Percentiles rank a stretch among this genome's conserved stretches.
Conservation (phyloP, 768 basidiomycete genomes). For the Auriscalpium orientale region DNA sequence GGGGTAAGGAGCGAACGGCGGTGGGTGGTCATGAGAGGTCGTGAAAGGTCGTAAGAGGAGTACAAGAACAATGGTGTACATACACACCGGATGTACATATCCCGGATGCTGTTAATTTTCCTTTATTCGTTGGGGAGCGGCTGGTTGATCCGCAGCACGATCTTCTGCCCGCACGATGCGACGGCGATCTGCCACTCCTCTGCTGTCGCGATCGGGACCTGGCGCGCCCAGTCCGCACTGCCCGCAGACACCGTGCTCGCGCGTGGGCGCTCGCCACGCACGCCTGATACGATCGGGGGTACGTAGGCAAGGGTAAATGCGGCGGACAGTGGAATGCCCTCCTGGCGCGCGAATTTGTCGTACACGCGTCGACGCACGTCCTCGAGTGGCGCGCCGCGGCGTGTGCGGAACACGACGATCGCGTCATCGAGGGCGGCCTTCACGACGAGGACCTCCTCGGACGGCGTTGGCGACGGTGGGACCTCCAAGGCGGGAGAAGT, state of each 20-base stretch:
- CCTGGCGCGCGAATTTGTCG: slow-evolving; percentile 61
- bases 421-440: slow-evolving; percentile 58
- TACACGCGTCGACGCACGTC: slow-evolving; percentile 52
- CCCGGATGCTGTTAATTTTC: not conserved
- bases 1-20: slow-evolving; percentile 2
- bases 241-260: slow-evolving; percentile 9
- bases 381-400: slow-evolving; percentile 37
- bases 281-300: slow-evolving; percentile 30
- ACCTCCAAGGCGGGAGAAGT: slow-evolving; percentile 1
- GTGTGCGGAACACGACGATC: slow-evolving; percentile 54
- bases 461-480: slow-evolving; percentile 27
- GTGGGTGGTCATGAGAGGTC: slow-evolving; percentile 7
- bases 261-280: not conserved
- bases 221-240: slow-evolving; percentile 1
- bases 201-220: slow-evolving; percentile 1
- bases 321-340: slow-evolving; percentile 44
- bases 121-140: not conserved
- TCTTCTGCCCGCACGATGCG: slow-evolving; percentile 7
- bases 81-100: no score
- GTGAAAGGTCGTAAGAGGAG: slow-evolving; percentile 2
- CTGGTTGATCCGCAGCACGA: slow-evolving; percentile 3
- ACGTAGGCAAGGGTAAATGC: slow-evolving; percentile 51
- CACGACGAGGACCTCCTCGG: slow-evolving; percentile 35
- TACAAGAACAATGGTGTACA: not conserved
- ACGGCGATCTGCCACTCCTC: slow-evolving; percentile 7